These are phyloP conservation scores for Leccinum pellstonianum DNA, from an alignment of 768 basidiomycete species.

Conservation along the genomic window DNA sequence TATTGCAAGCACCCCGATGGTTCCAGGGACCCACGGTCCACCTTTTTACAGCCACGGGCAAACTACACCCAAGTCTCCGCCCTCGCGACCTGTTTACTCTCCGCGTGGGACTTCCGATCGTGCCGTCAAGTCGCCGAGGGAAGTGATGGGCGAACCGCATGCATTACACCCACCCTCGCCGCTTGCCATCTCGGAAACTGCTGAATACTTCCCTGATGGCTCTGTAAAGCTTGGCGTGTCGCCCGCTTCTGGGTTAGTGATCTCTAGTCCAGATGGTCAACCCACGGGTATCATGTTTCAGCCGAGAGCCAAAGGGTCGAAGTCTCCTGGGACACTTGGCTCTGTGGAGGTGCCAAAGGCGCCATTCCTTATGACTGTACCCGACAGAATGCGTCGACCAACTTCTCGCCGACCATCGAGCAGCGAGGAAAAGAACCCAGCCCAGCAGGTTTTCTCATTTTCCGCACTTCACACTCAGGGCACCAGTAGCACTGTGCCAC, in stretches of 20 bases:
- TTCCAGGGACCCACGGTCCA: slow-evolving; percentile 57
- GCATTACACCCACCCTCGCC: slow-evolving; percentile 64
- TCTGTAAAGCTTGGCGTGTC: slow-evolving; percentile 72
- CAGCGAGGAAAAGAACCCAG: slow-evolving; percentile 28
- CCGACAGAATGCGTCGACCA: slow-evolving; percentile 29
- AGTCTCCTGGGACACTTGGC: slow-evolving; percentile 28
- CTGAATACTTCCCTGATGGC: slow-evolving; percentile 65
- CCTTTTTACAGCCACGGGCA: slow-evolving; percentile 41
- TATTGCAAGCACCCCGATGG: slow-evolving; percentile 90
- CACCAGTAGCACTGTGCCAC: slow-evolving; percentile 10
- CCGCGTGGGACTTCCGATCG: slow-evolving; percentile 64
- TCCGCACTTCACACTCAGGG: slow-evolving; percentile 27
- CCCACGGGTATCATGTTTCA: slow-evolving; percentile 97
- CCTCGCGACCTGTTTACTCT: slow-evolving; percentile 40
- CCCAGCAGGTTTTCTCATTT: slow-evolving; percentile 29
- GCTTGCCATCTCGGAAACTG: slow-evolving; percentile 62
- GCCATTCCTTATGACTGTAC: slow-evolving; percentile 30
- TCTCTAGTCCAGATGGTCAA: slow-evolving; percentile 91
- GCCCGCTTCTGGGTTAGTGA: slow-evolving; percentile 82
- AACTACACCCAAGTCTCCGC: slow-evolving; percentile 42
- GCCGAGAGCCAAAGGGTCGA: slow-evolving; percentile 53
- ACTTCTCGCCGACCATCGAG: slow-evolving; percentile 27
- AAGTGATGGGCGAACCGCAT: slow-evolving; percentile 38
- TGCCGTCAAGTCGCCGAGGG: slow-evolving; percentile 55
- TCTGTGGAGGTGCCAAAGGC: slow-evolving; percentile 50